Evolutionary conservation across 1,284 basidiomycete genomes (phyloP), one percentile per base, ranked within the genome.

Genomic region (Puccinia sorghi): DNA sequence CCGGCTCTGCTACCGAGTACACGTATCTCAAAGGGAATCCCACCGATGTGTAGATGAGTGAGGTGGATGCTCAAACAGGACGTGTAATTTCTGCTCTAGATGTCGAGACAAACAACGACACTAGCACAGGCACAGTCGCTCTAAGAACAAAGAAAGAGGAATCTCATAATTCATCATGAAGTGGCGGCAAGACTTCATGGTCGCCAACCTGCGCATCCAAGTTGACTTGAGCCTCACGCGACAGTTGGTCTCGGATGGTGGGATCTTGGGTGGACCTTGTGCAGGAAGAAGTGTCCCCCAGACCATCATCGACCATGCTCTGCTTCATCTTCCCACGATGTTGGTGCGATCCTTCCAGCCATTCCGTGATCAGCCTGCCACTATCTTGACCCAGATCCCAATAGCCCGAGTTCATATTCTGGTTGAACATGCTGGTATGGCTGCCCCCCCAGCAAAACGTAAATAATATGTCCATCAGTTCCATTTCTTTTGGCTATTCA

Each of bases 401-500:
- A 56, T 75, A 75, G 8, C 73, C 73, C 8, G 56, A 64, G 50
- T 75, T 75, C 11, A 32, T n/a, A 41, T 75, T 75, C 27, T 75
- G 59, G 52, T 75, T 75, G 37, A 75, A 75, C 73, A 75, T 75
- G 12, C 46, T 50, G 11, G 59, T 75, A 75, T 75, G 73, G 22
- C 73, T 75, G 2, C 12, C n/a, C 9, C 20, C 43, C n/a, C n/a
- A n/a, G n/a, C n/a, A n/a, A n/a, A n/a, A n/a, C n/a, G n/a, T n/a
- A n/a, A n/a, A n/a, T n/a, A n/a, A n/a, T n/a, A n/a, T n/a, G n/a
- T n/a, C n/a, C n/a, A n/a, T n/a, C n/a, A n/a, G n/a, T n/a, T n/a
- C n/a, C n/a, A n/a, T n/a, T n/a, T n/a, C n/a, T n/a, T n/a, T n/a
- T n/a, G n/a, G n/a, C n/a, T n/a, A n/a, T n/a, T n/a, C n/a, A n/a